These are phyloP conservation scores for Microbotryum lychnidis-dioicae DNA, from an alignment of 1,284 basidiomycete genomes.

Conservation along the genomic window DNA sequence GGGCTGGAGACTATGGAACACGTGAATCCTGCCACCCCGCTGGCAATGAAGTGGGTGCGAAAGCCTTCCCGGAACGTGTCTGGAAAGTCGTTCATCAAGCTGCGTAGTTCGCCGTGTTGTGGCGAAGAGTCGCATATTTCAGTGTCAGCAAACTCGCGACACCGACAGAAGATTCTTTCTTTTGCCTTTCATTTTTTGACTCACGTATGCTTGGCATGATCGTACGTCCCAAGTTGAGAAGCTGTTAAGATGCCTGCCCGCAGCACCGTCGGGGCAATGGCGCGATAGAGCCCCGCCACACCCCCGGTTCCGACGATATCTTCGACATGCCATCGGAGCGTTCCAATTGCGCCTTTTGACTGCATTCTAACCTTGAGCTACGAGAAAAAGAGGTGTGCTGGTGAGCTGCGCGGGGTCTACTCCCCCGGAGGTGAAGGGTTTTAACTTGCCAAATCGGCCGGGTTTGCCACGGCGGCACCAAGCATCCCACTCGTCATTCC, in stretches of 20 bases:
- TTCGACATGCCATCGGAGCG: conserved; percentile 20
- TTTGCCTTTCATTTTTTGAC: background rate
- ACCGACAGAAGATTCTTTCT: too few relatives aligned
- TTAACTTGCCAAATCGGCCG: conserved; percentile 29
- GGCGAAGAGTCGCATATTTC: too few relatives aligned
- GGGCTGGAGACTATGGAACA: conserved; percentile 31
- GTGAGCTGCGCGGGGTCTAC: background rate
- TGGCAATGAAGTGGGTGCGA: conserved; percentile 30
- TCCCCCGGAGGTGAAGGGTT: background rate
- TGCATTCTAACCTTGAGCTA: conserved; percentile 35
- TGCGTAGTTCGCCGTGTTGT: background rate
- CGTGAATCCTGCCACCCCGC: conserved; percentile 33
- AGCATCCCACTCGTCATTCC: conserved; percentile 26
- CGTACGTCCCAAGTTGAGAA: conserved; percentile 33
- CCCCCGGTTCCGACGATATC: conserved; percentile 24
- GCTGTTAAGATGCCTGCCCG: conserved; percentile 35
- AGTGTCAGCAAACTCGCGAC: too few relatives aligned
- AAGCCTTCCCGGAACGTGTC: conserved; percentile 31
- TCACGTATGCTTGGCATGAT: conserved; percentile 30
- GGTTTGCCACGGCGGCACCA: conserved; percentile 35
- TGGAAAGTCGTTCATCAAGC: conserved; percentile 31
- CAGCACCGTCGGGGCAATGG: conserved; percentile 31
- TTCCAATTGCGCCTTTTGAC: conserved; percentile 22
- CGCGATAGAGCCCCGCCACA: conserved; percentile 28
- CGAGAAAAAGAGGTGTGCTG: background rate